Evolutionary conservation across 139 green algal genomes (phyloP).

Genomic region (Tetradesmus obliquus): DNA sequence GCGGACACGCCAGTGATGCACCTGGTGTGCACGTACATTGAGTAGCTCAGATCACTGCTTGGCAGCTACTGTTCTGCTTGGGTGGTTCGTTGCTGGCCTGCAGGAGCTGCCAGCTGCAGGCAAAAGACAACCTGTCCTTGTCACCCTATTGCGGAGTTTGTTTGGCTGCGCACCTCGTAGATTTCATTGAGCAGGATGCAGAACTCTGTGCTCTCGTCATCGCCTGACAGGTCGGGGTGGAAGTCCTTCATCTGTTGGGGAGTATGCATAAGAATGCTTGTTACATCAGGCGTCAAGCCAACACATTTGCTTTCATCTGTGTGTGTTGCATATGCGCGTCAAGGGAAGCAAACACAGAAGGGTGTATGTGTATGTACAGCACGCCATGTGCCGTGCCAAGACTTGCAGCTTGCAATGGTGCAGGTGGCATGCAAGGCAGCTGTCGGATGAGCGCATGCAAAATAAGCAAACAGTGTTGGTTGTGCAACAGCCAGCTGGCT

Average conservation of each 20-base stretch:
- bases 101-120: neutral
- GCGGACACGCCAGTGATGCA: neutral
- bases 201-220: conserved; percentile 62
- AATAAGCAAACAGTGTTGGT: neutral
- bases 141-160: neutral
- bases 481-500: neutral
- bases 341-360: too few relatives aligned
- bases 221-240: conserved; percentile 61
- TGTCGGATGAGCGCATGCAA: too few relatives aligned
- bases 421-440: too few relatives aligned
- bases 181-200: conserved; percentile 71
- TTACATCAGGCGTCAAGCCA: too few relatives aligned
- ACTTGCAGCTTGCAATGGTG: too few relatives aligned
- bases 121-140: neutral
- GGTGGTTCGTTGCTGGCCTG: too few relatives aligned
- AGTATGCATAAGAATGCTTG: neutral
- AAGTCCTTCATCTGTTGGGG: conserved; percentile 52
- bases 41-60: too few relatives aligned
- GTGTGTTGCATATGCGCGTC: too few relatives aligned
- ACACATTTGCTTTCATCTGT: too few relatives aligned
- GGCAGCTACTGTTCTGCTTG: too few relatives aligned
- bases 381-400: too few relatives aligned
- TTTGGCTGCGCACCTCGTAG: conserved; percentile 55
- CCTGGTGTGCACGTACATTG: neutral
- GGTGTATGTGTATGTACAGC: too few relatives aligned